Evolutionary conservation across 2,329 filamentous ascomycete genomes (phyloP).

Genomic region (Myriangium duriaei): DNA sequence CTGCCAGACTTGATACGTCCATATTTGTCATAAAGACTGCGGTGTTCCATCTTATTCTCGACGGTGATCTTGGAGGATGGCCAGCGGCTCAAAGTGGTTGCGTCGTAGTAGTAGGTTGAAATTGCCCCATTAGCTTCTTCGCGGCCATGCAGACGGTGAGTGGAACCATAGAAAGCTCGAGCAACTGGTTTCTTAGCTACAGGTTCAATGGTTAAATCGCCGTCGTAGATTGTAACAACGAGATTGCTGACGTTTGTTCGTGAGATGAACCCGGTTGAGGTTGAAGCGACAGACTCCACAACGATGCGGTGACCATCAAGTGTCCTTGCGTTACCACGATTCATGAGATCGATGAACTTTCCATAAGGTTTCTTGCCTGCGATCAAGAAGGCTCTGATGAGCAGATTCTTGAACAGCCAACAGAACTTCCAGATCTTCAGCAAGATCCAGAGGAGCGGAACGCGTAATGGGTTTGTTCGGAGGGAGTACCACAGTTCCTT

Average conservation of each 20-base stretch:
- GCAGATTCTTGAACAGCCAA: slow-evolving; percentile 12
- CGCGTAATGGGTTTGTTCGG: slow-evolving; percentile 4
- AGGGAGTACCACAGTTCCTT: slow-evolving; percentile 12
- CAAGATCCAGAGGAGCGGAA: slow-evolving; percentile 8
- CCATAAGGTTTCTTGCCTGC: slow-evolving; percentile 8
- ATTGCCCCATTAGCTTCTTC: slow-evolving; percentile 7
- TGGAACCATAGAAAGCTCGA: slow-evolving; percentile 10
- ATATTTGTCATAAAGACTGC: slow-evolving; percentile 11
- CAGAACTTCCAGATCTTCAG: slow-evolving; percentile 13
- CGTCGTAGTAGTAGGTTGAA: slow-evolving; percentile 10
- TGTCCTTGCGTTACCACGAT: slow-evolving; percentile 9
- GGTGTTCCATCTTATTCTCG: slow-evolving; percentile 6
- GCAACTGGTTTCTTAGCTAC: slow-evolving; percentile 4
- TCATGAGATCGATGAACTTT: slow-evolving; percentile 3
- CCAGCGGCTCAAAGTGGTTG: slow-evolving; percentile 10
- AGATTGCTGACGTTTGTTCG: slow-evolving; percentile 8
- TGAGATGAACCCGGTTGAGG: slow-evolving; percentile 11
- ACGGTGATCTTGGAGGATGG: slow-evolving; percentile 9
- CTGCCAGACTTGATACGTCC: slow-evolving; percentile 11
- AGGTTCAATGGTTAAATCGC: slow-evolving; percentile 4
- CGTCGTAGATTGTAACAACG: slow-evolving; percentile 9
- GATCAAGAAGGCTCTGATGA: slow-evolving; percentile 9
- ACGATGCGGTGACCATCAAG: slow-evolving; percentile 9
- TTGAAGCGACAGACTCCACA: slow-evolving; percentile 11
- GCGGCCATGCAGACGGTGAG: slow-evolving; percentile 9